Percentiles rank a stretch among this genome's conserved stretches.
Conservation (phyloP, 306 rosid species). For the Quercus cerris region DNA sequence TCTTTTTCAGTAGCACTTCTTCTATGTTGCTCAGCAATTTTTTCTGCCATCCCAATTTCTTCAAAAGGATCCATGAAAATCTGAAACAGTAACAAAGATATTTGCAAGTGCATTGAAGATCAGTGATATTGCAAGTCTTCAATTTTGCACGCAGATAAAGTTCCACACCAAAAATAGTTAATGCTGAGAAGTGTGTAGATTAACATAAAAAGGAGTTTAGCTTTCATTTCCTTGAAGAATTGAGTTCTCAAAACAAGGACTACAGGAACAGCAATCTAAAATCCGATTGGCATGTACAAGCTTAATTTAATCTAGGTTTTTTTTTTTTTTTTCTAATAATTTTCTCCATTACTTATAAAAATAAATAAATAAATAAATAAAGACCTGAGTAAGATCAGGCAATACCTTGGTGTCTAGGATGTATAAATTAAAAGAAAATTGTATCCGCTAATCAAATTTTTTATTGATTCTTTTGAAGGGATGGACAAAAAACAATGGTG, state of each 20-base stretch:
- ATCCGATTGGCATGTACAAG: background rate
- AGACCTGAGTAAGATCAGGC: background rate
- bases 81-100: constrained; percentile 32
- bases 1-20: constrained; percentile 83
- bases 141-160: constrained; percentile 14
- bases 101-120: constrained; percentile 16
- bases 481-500: background rate
- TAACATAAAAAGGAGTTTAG: background rate
- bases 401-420: background rate
- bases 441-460: background rate
- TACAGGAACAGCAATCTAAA: background rate
- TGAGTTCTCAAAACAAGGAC: background rate
- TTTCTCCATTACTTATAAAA: too few relatives aligned
- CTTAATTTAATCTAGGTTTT: too few relatives aligned
- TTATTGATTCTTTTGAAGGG: background rate
- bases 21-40: constrained; percentile 65
- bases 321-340: too few relatives aligned
- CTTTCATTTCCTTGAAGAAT: background rate
- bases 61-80: constrained; percentile 88
- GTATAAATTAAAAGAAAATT: background rate
- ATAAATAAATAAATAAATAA: background rate
- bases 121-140: constrained; percentile 9
- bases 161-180: background rate
- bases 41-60: constrained; percentile 77
- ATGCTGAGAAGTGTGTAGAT: background rate